A percentile compares a stretch with the other conserved stretches of the same genome.
Conservation (phyloP, 2,329 filamentous ascomycete species). For the Dactylellina drechsleri region DNA sequence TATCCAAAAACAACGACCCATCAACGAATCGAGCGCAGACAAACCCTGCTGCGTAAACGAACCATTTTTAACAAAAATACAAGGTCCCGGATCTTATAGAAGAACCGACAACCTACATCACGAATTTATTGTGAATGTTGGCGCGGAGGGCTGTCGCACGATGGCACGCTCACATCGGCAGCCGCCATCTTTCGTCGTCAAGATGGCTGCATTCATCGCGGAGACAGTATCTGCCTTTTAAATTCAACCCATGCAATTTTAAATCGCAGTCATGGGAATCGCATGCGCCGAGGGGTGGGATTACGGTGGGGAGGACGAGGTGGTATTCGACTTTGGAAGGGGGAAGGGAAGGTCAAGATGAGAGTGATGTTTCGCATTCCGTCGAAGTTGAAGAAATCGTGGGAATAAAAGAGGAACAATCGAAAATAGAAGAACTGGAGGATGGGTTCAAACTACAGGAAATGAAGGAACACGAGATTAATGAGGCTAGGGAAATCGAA, state of each 20-base stretch:
- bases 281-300: neutral
- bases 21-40: slow-evolving; percentile 4
- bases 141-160: slow-evolving; percentile 38
- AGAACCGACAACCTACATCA: neutral
- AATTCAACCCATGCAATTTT: neutral
- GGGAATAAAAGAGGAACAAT: neutral
- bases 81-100: too few species aligned
- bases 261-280: neutral
- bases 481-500: neutral
- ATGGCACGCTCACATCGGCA: slow-evolving; percentile 34
- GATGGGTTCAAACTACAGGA: neutral
- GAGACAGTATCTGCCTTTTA: neutral
- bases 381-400: neutral
- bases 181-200: slow-evolving; percentile 13
- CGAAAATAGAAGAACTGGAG: slow-evolving; percentile 1
- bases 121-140: slow-evolving; percentile 38
- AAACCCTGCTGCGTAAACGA: too few species aligned
- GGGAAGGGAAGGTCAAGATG: slow-evolving; percentile 3
- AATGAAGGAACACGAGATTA: neutral
- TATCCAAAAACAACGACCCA: slow-evolving; percentile 10
- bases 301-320: neutral
- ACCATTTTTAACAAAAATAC: slow-evolving; percentile 14
- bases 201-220: slow-evolving; percentile 35
- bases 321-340: slow-evolving; percentile 7
- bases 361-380: neutral